A percentile compares a stretch with the other conserved stretches of the same genome.
phyloP scores from a whole-genome alignment of 805 yeast genomes.

The Pichia paraexigua region DNA sequence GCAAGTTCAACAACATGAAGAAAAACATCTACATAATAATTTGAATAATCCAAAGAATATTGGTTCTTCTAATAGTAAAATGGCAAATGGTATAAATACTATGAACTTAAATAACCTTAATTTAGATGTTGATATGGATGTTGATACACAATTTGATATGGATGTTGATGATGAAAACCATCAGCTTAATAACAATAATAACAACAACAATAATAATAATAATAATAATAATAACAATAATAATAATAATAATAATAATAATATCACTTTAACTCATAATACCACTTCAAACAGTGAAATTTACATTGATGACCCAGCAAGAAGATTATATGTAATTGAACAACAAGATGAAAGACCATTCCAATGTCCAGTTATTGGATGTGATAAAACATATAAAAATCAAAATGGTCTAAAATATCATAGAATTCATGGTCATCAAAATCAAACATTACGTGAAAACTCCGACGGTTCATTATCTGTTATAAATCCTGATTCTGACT shows the following conservation, averaged over 20 bases:
- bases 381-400: constrained; percentile 95
- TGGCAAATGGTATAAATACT: background rate
- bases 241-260: constrained; percentile 16
- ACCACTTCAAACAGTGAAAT: constrained; percentile 39
- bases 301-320: constrained; percentile 94
- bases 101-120: background rate
- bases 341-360: constrained; percentile 89
- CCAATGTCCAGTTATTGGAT: constrained; percentile 96
- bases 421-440: constrained; percentile 92
- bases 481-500: constrained; percentile 82
- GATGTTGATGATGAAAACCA: constrained; percentile 26
- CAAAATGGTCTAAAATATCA: constrained; percentile 97
- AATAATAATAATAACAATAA: constrained; percentile 13
- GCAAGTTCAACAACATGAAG: constrained; percentile 20
- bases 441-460: constrained; percentile 82
- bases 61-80: constrained; percentile 10
- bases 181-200: constrained; percentile 4
- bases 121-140: constrained; percentile 8
- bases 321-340: constrained; percentile 88
- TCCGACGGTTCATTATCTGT: constrained; percentile 90
- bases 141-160: constrained; percentile 27
- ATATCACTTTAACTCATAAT: background rate
- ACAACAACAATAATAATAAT: background rate
- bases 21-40: constrained; percentile 12
- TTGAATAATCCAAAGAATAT: constrained; percentile 9